Base-by-base conservation (phyloP, 2,329 filamentous ascomycete species). In the Chaetomiaceae sp. region DNA sequence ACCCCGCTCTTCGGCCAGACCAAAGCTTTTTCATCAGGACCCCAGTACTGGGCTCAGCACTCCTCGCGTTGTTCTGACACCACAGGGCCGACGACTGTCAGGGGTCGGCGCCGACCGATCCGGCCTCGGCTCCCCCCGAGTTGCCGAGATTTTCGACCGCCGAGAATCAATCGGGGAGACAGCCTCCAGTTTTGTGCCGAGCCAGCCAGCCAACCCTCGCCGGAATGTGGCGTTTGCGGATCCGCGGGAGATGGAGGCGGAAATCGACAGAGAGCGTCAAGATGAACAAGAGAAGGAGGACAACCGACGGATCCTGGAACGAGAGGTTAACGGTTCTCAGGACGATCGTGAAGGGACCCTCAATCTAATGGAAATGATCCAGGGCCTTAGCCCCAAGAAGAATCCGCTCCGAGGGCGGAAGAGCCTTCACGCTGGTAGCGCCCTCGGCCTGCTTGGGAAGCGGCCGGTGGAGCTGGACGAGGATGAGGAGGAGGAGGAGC, bases 371-470 rank as follows among this genome's bases (percentile, higher is more conserved):
- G 86, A 89, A 58, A 85, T 90, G 80, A 92, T 92, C 55, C 79
- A 86, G 56, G 87, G 82, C 52, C 75, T 92, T 57, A 90, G 86
- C 21, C 88, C 89, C 0, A 89, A 87, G 69, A 89, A 89, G 67
- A 84, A 81, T 49, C 69, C 71, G 5, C 61, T 87, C 6, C 82
- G 77, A 51, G 82, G 82, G 13, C 82, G 87, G 36, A 91, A 91
- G 71, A 91, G 87, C 64, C 74, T 91, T 45, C 84, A 87, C 58
- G 81, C 89, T 18, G 87, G 87, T 36, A 87, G 86, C 61, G 87
- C 87, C 13, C 82, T 75, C 57, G 87, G 87, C 0, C 70, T 91
- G 18, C 73, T 91, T 5, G 87, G 87, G 6, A 91, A 91, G 67
- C 77, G 87, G 43, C 87, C 87, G 0, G 72, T 72, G 13, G 87